Percentiles rank a stretch among this genome's conserved stretches.
Conservation (phyloP, 2,329 filamentous ascomycete species). For the Fonsecaea multimorphosa region DNA sequence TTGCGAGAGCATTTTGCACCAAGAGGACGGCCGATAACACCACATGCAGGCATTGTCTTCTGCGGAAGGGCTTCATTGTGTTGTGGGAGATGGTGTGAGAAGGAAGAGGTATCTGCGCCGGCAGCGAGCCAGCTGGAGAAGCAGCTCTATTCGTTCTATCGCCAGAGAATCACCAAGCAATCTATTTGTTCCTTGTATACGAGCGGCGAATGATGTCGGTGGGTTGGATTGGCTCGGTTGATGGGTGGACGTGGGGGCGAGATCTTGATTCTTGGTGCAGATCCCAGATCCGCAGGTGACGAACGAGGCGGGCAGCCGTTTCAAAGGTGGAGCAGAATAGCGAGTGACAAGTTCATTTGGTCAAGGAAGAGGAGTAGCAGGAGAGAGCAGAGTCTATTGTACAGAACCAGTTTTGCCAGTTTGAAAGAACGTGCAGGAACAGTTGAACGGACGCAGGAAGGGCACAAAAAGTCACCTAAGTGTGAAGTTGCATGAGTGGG, state of each 20-base stretch:
- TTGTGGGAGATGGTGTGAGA: neutral
- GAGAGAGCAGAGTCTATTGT: neutral
- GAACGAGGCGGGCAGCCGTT: constrained; percentile 9
- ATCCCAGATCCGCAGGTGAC: constrained; percentile 22
- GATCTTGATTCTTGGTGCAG: constrained; percentile 18
- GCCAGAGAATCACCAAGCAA: neutral
- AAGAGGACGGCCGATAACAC: constrained; percentile 25
- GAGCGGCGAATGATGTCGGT: neutral
- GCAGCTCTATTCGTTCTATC: constrained; percentile 11
- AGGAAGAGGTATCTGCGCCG: neutral
- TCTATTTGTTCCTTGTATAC: constrained; percentile 6
- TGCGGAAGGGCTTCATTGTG: constrained; percentile 33
- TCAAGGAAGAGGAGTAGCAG: constrained; percentile 5
- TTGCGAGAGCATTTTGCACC: constrained; percentile 32
- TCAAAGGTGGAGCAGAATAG: constrained; percentile 10
- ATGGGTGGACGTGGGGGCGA: constrained; percentile 22
- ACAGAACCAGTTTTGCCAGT: neutral
- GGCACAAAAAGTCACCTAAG: neutral
- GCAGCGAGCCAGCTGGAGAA: constrained; percentile 10
- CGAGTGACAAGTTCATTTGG: constrained; percentile 6
- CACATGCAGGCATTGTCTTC: constrained; percentile 26
- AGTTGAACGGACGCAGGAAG: neutral
- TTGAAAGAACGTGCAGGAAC: neutral
- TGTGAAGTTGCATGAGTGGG: constrained; percentile 9
- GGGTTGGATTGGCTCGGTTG: constrained; percentile 19